Evolutionary conservation across 2,329 filamentous ascomycete genomes (phyloP).

Genomic region (Monosporascus sp.): DNA sequence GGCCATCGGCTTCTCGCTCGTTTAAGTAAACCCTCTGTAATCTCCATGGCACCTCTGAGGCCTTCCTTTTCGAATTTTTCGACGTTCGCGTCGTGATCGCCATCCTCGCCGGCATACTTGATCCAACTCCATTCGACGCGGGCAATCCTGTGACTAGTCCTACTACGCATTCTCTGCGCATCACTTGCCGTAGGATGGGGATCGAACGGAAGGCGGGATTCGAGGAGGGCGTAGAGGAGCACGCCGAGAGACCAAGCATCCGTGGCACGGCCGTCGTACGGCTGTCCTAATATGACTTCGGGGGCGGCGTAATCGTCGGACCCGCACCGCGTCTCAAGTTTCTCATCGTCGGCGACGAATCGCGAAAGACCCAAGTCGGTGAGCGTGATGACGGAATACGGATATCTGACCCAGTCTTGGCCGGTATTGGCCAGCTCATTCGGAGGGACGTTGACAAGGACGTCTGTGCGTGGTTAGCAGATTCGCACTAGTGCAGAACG

Average conservation of each 20-base stretch:
- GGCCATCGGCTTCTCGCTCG: conserved; percentile 74
- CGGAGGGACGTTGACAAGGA: conserved; percentile 78
- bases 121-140: conserved; percentile 95
- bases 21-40: conserved; percentile 80
- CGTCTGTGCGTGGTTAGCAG: conserved; percentile 51
- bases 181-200: conserved; percentile 77
- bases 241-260: conserved; percentile 97
- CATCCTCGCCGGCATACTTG: conserved; percentile 75
- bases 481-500: neutral
- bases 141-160: conserved; percentile 90
- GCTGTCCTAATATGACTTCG: conserved; percentile 90
- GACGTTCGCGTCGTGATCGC: conserved; percentile 71
- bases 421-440: conserved; percentile 58
- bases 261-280: conserved; percentile 86
- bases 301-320: conserved; percentile 97
- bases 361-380: conserved; percentile 89
- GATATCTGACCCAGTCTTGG: conserved; percentile 68
- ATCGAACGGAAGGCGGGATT: conserved; percentile 90
- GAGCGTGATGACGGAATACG: conserved; percentile 78
- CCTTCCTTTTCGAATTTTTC: conserved; percentile 57
- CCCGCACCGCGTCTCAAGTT: conserved; percentile 89
- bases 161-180: conserved; percentile 67
- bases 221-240: conserved; percentile 85
- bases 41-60: conserved; percentile 69
- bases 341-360: conserved; percentile 77